Percentiles rank a stretch among this genome's conserved stretches.
Evolutionary conservation across 768 basidiomycete species (phyloP).

Genomic region (Asterophora parasitica): DNA sequence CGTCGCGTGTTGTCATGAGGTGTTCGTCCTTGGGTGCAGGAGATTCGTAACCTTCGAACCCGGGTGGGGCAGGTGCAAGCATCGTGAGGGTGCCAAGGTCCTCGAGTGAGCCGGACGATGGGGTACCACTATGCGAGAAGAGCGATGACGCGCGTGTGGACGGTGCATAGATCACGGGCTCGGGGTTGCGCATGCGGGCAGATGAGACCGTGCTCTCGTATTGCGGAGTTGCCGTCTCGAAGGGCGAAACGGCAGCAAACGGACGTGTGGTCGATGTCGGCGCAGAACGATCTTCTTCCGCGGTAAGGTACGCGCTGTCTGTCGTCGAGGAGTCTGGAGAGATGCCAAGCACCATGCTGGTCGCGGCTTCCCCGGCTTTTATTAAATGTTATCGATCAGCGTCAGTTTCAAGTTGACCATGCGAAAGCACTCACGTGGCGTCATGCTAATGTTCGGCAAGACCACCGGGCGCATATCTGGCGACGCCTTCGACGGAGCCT

Average conservation of each 20-base stretch:
- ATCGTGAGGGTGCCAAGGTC: conserved; percentile 2
- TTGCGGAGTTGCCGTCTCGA: conserved; percentile 12
- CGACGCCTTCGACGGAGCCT: conserved; percentile 21
- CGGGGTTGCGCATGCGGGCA: conserved; percentile 29
- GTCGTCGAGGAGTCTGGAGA: conserved; percentile 14
- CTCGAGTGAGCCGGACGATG: conserved; percentile 21
- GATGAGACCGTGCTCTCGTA: conserved; percentile 32
- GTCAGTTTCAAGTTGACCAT: neutral
- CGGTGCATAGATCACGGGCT: conserved; percentile 30
- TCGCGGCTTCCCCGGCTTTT: neutral
- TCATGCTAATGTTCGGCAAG: conserved; percentile 16
- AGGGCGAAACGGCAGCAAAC: conserved; percentile 1
- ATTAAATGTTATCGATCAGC: neutral
- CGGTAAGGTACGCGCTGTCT: conserved; percentile 17
- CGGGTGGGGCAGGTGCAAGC: neutral
- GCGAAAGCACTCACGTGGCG: conserved; percentile 18
- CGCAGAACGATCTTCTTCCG: conserved; percentile 15
- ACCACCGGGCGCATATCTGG: conserved; percentile 37
- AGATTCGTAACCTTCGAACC: conserved; percentile 32
- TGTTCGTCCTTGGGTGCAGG: conserved; percentile 33
- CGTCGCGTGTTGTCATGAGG: conserved; percentile 45
- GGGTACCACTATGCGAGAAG: conserved; percentile 19
- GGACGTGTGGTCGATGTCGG: neutral
- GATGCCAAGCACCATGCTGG: neutral
- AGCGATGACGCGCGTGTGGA: conserved; percentile 28